phyloP scores from a whole-genome alignment of 2,329 filamentous ascomycete species.

The Keithomyces neogunnii region DNA sequence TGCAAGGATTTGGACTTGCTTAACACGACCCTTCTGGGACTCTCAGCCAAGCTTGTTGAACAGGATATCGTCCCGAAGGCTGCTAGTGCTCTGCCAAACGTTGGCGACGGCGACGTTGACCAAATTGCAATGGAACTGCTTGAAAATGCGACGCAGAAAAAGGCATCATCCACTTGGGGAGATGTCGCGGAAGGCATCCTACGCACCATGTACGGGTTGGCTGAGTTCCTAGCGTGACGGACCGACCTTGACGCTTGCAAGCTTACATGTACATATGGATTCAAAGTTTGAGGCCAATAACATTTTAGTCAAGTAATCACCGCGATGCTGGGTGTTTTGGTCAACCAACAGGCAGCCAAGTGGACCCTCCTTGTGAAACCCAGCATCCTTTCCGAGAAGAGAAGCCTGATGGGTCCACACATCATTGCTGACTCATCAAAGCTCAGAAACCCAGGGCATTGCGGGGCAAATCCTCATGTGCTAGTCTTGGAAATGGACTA shows the following conservation, averaged over 20 bases:
- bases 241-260: neutral
- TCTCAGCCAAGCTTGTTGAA: conserved; percentile 14
- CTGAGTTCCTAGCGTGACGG: conserved; percentile 13
- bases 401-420: too few relatives aligned
- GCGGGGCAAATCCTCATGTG: conserved; percentile 21
- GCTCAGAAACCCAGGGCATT: conserved; percentile 15
- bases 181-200: conserved; percentile 18
- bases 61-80: conserved; percentile 17
- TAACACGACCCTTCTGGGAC: conserved; percentile 16
- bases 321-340: too few relatives aligned
- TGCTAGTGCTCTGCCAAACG: neutral
- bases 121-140: conserved; percentile 26
- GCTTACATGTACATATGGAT: neutral
- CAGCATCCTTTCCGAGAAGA: too few relatives aligned
- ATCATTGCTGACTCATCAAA: conserved; percentile 16
- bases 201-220: conserved; percentile 15
- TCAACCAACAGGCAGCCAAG: too few relatives aligned
- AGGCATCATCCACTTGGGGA: conserved; percentile 23
- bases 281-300: too few relatives aligned
- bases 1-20: conserved; percentile 19
- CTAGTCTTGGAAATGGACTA: conserved; percentile 19
- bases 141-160: conserved; percentile 14
- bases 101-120: conserved; percentile 17
- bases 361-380: too few relatives aligned
- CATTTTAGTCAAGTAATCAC: too few relatives aligned